These are phyloP conservation scores for Mortierella sp. DNA, from an alignment of 371 early-diverging fungal genomes.

Conservation along the genomic window DNA sequence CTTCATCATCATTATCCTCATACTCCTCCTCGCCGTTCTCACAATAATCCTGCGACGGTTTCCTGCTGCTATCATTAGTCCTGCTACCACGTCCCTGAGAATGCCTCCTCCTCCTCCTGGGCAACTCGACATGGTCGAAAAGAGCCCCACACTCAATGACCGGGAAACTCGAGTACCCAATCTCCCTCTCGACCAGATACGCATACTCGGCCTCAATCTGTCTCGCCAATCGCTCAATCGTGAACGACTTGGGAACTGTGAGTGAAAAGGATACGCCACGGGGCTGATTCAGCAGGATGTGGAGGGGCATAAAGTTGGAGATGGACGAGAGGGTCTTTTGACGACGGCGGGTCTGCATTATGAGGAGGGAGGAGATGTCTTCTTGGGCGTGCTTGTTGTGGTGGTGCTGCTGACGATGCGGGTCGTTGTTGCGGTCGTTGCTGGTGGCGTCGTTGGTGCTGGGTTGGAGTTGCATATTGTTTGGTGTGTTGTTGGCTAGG, in stretches of 20 bases:
- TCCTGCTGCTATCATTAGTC: neutral
- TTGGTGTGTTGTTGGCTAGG: conserved; percentile 15
- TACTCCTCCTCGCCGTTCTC: neutral
- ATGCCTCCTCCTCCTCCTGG: neutral
- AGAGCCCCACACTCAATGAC: conserved; percentile 55
- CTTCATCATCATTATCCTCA: neutral
- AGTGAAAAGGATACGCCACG: conserved; percentile 34
- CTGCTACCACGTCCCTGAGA: neutral
- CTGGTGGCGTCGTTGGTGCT: neutral
- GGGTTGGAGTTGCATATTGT: conserved; percentile 5
- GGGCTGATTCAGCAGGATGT: conserved; percentile 39
- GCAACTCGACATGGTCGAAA: conserved; percentile 46
- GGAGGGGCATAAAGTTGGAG: conserved; percentile 41
- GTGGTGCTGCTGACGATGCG: neutral
- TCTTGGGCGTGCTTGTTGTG: neutral
- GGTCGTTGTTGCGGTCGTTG: neutral
- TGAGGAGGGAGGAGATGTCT: neutral
- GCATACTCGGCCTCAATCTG: conserved; percentile 58
- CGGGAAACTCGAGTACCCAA: conserved; percentile 39
- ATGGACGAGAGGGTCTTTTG: conserved; percentile 55
- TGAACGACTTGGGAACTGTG: conserved; percentile 44
- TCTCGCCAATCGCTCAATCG: conserved; percentile 50
- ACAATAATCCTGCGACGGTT: conserved; percentile 1
- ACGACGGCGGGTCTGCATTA: conserved; percentile 49
- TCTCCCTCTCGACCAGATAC: conserved; percentile 47